phyloP scores from a whole-genome alignment of 345 rosid species.

The Litchi chinensis region DNA sequence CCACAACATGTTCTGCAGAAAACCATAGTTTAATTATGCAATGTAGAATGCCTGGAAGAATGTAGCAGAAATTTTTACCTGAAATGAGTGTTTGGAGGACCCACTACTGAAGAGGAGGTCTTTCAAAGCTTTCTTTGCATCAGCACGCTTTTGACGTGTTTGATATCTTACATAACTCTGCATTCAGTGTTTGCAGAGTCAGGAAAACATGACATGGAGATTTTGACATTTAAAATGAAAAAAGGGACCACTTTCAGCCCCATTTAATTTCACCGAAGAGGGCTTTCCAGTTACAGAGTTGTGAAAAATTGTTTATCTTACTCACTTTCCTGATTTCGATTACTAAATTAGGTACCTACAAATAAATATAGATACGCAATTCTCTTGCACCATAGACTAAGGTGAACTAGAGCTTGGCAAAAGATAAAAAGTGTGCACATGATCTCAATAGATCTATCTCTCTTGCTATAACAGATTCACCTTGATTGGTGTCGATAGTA shows the following conservation, averaged over 20 bases:
- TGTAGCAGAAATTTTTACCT: constrained; percentile 35
- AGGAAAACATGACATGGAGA: constrained; percentile 13
- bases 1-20: neutral
- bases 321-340: neutral
- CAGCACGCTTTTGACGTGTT: constrained; percentile 58
- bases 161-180: constrained; percentile 49
- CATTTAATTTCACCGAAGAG: neutral
- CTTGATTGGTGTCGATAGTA: neutral
- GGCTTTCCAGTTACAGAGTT: neutral
- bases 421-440: neutral
- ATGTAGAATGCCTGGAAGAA: neutral
- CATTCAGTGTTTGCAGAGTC: constrained; percentile 17
- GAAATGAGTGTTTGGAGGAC: constrained; percentile 31
- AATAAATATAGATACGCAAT: neutral
- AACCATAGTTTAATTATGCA: constrained; percentile 1
- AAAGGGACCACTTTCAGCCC: neutral
- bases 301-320: neutral
- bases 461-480: neutral
- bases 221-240: neutral
- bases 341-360: neutral
- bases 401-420: neutral
- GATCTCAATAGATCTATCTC: neutral
- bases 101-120: constrained; percentile 43
- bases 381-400: neutral
- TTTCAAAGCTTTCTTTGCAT: constrained; percentile 55